These are phyloP conservation scores for Coniosporium tulheliwenetii DNA, from an alignment of 2,329 filamentous ascomycete species.

Conservation along the genomic window DNA sequence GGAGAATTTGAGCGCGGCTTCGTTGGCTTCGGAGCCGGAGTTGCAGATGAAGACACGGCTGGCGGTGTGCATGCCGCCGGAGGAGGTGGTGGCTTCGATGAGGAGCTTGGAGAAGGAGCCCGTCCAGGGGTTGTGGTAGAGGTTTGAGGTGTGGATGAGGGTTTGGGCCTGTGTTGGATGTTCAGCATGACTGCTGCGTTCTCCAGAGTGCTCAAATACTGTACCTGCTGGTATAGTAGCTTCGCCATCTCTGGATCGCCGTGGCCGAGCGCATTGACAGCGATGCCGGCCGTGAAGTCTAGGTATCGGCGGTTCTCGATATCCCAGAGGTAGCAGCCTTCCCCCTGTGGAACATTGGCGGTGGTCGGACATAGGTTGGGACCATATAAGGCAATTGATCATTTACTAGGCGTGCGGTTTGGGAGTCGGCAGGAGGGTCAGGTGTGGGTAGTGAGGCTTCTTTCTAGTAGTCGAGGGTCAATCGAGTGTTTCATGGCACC, in stretches of 20 bases:
- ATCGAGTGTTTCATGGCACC: not conserved
- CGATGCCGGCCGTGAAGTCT: constrained; percentile 91
- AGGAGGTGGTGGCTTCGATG: constrained; percentile 62
- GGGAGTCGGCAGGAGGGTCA: constrained; percentile 58
- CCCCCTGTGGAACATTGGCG: constrained; percentile 80
- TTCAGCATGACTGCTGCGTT: constrained; percentile 7
- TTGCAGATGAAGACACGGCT: constrained; percentile 84
- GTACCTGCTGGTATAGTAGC: constrained; percentile 63
- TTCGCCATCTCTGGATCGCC: constrained; percentile 64
- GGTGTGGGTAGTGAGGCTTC: constrained; percentile 44
- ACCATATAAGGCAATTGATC: constrained; percentile 83
- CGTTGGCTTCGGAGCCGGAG: constrained; percentile 92
- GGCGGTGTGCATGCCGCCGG: constrained; percentile 69
- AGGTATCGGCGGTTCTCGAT: constrained; percentile 78
- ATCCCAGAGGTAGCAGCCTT: constrained; percentile 83
- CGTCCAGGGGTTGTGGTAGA: constrained; percentile 96
- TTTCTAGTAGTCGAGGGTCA: constrained; percentile 17
- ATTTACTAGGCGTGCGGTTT: constrained; percentile 58
- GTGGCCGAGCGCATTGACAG: constrained; percentile 85
- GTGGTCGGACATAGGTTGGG: constrained; percentile 80
- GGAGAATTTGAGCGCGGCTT: constrained; percentile 93
- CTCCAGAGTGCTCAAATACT: constrained; percentile 25
- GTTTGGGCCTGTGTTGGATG: constrained; percentile 33
- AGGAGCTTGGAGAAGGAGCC: constrained; percentile 75
- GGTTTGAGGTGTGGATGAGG: constrained; percentile 82